Percentiles rank a stretch among this genome's conserved stretches.
These are phyloP conservation scores for Chaetomium cochliodes DNA, from an alignment of 495 filamentous ascomycete species.

Conservation along the genomic window DNA sequence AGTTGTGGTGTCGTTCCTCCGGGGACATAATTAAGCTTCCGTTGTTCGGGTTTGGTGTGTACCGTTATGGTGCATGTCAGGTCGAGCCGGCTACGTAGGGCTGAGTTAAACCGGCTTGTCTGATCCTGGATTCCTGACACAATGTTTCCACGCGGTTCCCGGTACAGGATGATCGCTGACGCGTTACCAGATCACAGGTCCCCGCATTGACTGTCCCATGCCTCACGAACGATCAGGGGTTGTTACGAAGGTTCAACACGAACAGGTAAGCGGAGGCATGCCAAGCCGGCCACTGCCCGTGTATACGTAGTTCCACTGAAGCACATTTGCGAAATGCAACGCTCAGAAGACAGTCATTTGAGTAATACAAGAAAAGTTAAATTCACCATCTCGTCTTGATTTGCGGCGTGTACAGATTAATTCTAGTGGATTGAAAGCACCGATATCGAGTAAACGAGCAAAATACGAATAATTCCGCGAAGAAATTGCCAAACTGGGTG, in stretches of 20 bases:
- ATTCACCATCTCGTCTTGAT: no score
- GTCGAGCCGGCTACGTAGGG: constrained; percentile 44
- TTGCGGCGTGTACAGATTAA: no score
- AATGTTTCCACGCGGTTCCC: background rate
- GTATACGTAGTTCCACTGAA: background rate
- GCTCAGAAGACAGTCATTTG: background rate
- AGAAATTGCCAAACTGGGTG: no score
- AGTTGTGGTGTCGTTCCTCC: constrained; percentile 78
- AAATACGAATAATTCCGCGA: no score
- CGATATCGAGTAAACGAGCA: no score
- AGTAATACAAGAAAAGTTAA: background rate
- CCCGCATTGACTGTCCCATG: background rate
- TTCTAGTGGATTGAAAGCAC: no score
- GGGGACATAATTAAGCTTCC: constrained; percentile 49
- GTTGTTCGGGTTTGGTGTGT: constrained; percentile 37
- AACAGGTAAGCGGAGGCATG: constrained; percentile 8
- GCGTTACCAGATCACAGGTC: background rate
- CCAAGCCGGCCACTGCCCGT: background rate
- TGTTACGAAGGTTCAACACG: background rate
- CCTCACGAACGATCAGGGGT: background rate
- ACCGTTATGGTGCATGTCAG: constrained; percentile 46
- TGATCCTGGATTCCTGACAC: constrained; percentile 31
- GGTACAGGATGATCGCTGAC: constrained; percentile 17
- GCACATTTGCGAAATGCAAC: background rate
- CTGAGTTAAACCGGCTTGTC: constrained; percentile 55